Conservation (phyloP, 768 basidiomycete species). For the Lentinula edodes region DNA sequence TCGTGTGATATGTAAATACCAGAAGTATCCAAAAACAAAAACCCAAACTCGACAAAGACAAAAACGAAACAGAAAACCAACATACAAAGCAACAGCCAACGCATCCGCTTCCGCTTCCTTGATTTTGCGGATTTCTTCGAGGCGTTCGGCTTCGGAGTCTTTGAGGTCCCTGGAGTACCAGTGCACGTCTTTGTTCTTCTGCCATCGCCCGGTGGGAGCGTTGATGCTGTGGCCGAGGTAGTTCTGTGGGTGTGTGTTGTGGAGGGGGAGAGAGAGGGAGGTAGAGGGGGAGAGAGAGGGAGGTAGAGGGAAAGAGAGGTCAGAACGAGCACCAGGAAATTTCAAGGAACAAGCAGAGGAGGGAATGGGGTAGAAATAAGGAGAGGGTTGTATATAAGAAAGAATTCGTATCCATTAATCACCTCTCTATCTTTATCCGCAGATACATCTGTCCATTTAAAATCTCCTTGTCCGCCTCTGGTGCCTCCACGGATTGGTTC, state of each 20-base stretch:
- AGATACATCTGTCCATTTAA: conserved; percentile 88
- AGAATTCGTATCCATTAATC: too few relatives aligned
- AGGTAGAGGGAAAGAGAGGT: neutral
- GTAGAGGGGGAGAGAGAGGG: too few relatives aligned
- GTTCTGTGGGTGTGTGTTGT: conserved; percentile 44
- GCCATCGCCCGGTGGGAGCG: conserved; percentile 94
- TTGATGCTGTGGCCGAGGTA: conserved; percentile 95
- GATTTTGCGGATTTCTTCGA: conserved; percentile 72
- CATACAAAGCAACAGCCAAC: conserved; percentile 71
- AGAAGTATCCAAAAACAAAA: too few relatives aligned
- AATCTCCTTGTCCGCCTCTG: conserved; percentile 85
- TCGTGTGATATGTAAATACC: too few relatives aligned
- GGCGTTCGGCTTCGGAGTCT: conserved; percentile 38
- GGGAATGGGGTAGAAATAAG: too few relatives aligned
- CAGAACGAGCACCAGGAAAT: neutral
- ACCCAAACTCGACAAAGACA: too few relatives aligned
- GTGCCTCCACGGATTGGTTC: conserved; percentile 74
- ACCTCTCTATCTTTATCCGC: conserved; percentile 94
- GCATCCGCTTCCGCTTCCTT: conserved; percentile 92
- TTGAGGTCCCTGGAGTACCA: conserved; percentile 80
- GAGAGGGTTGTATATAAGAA: too few relatives aligned
- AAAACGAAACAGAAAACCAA: too few relatives aligned
- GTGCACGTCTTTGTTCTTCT: conserved; percentile 94
- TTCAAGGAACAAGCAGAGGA: conserved; percentile 9
- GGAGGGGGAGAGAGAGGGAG: neutral